phyloP scores from a whole-genome alignment of 208 protist genomes.

The Crithidia acanthocephali region DNA sequence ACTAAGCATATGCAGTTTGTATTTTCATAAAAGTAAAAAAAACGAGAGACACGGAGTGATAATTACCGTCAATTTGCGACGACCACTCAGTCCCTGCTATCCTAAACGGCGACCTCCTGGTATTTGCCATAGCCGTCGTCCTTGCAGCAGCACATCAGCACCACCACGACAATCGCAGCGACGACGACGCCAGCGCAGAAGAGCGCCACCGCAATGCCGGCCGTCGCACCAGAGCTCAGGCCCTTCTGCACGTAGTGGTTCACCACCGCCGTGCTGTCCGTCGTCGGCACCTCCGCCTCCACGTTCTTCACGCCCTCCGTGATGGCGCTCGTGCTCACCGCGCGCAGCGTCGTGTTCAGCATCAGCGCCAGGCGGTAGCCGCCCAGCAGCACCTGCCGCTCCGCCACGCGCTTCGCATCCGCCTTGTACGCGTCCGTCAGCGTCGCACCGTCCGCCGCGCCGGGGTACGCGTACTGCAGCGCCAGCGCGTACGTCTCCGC shows the following conservation, averaged over 20 bases:
- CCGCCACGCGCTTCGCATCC: conserved; percentile 15
- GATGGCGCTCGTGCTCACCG: conserved; percentile 6
- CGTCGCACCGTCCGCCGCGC: conserved; percentile 27
- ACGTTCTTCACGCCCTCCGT: conserved; percentile 22
- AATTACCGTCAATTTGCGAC: too few species aligned
- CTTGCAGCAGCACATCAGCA: background rate
- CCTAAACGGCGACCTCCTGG: background rate
- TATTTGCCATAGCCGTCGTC: background rate
- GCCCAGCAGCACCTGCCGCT: conserved; percentile 28
- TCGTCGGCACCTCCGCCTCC: conserved; percentile 13
- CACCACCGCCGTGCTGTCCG: conserved; percentile 3
- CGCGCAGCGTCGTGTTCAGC: conserved; percentile 26
- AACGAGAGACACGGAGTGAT: background rate
- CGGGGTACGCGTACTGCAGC: conserved; percentile 36
- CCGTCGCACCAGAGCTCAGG: conserved; percentile 26
- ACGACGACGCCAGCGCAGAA: conserved; percentile 24
- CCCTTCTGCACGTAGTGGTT: conserved; percentile 24
- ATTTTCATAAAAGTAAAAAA: conserved; percentile 18
- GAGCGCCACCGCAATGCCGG: conserved; percentile 23
- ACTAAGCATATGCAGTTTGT: too few species aligned
- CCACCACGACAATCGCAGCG: conserved; percentile 1
- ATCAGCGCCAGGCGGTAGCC: conserved; percentile 32
- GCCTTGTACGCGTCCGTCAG: conserved; percentile 39
- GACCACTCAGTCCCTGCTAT: too few species aligned
- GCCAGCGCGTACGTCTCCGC: conserved; percentile 13